These are phyloP conservation scores for Trichoderma cornu-damae DNA, from an alignment of 2,329 filamentous ascomycete species.

Conservation along the genomic window DNA sequence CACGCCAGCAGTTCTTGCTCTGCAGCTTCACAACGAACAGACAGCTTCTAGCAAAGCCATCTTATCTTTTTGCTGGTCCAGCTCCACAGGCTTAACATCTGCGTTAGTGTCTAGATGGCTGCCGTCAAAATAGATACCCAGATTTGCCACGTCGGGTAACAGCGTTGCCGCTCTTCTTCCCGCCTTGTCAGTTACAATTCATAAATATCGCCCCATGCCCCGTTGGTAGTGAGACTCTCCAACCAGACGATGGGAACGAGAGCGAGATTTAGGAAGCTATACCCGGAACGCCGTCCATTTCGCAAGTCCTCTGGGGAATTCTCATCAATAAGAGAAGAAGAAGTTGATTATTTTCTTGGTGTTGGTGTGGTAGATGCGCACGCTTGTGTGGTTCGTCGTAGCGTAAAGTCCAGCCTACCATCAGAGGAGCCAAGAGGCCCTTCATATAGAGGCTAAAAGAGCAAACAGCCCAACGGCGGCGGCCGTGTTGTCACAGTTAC, in stretches of 20 bases:
- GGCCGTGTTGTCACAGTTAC: not conserved
- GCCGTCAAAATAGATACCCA: not conserved
- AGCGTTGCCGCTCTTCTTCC: not conserved
- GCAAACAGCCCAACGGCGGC: slow-evolving; percentile 1
- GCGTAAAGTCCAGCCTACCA: not conserved
- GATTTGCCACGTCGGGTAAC: not conserved
- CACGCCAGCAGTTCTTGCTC: not conserved
- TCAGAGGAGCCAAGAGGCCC: not conserved
- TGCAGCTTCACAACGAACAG: not conserved
- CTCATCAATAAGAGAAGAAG: not conserved
- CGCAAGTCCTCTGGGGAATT: not conserved
- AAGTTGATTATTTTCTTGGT: not conserved
- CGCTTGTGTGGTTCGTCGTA: not conserved
- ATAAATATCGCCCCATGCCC: not conserved
- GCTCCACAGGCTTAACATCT: not conserved
- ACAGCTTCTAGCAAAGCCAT: not conserved
- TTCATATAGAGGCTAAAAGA: too few relatives aligned
- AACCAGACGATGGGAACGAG: not conserved
- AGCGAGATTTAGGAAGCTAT: not conserved
- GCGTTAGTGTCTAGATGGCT: not conserved
- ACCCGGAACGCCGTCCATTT: not conserved
- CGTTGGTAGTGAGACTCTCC: not conserved
- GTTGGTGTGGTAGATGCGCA: slow-evolving; percentile 3
- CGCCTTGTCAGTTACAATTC: not conserved
- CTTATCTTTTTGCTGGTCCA: not conserved